phyloP scores from a whole-genome alignment of 2,329 filamentous ascomycete species.

The Fusarium phyllophilum region DNA sequence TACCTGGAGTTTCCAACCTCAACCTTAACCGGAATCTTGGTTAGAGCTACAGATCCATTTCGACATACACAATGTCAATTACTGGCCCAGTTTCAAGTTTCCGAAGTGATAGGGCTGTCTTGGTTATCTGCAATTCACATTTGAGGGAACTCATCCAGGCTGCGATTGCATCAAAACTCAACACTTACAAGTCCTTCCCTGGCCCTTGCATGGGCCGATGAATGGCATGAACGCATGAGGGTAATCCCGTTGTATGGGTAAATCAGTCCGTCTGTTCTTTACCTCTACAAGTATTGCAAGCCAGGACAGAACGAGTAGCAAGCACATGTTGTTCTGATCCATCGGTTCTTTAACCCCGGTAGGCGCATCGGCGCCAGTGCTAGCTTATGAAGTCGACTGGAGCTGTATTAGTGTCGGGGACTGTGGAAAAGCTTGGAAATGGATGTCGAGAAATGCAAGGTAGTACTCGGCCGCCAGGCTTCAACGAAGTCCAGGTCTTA shows the following conservation, averaged over 20 bases:
- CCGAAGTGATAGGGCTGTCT: neutral
- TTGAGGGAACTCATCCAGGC: neutral
- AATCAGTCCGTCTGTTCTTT: slow-evolving; percentile 12
- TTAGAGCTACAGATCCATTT: neutral
- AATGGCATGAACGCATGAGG: slow-evolving; percentile 24
- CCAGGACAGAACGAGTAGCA: neutral
- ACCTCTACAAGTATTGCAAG: neutral
- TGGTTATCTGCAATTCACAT: neutral
- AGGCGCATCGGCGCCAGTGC: slow-evolving; percentile 22
- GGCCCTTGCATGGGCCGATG: slow-evolving; percentile 13
- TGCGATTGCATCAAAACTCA: slow-evolving; percentile 38
- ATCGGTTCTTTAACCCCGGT: slow-evolving; percentile 2
- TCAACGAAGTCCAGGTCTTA: slow-evolving; percentile 19
- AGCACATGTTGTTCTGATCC: neutral
- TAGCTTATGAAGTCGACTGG: slow-evolving; percentile 7
- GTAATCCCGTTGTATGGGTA: slow-evolving; percentile 10
- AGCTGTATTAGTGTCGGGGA: neutral
- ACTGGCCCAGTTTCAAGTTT: slow-evolving; percentile 16
- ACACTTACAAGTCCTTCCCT: slow-evolving; percentile 20
- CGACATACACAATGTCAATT: neutral
- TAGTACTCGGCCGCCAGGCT: slow-evolving; percentile 16
- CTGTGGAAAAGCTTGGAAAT: slow-evolving; percentile 30
- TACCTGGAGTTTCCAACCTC: neutral
- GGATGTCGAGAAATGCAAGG: slow-evolving; percentile 29
- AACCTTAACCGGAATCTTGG: neutral